phyloP scores from a whole-genome alignment of 805 yeast genomes.

The Wickerhamiella domercqiae region DNA sequence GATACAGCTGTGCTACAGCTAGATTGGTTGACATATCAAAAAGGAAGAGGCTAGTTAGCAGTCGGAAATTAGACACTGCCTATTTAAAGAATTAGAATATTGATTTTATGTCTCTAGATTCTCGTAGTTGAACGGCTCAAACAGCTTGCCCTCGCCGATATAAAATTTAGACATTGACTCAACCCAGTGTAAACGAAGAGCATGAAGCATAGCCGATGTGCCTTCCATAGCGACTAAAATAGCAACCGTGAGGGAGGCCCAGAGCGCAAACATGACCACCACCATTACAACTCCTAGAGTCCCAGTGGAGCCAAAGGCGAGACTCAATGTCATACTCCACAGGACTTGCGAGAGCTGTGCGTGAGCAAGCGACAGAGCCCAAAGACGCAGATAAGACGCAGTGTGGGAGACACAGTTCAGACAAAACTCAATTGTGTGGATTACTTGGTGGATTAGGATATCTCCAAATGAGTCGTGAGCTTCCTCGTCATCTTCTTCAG shows the following conservation, averaged over 20 bases:
- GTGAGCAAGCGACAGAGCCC: conserved; percentile 97
- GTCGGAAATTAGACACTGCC: too few species aligned
- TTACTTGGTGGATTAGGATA: conserved; percentile 90
- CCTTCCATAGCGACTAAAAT: conserved; percentile 96
- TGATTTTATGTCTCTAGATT: background rate
- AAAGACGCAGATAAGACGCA: conserved; percentile 85
- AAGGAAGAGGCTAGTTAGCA: too few species aligned
- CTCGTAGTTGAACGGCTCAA: conserved; percentile 68
- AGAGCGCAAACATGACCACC: conserved; percentile 75
- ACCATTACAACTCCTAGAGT: conserved; percentile 53
- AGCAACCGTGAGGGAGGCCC: conserved; percentile 85
- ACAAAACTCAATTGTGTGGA: conserved; percentile 95
- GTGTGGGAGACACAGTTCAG: conserved; percentile 96
- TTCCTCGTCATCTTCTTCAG: conserved; percentile 38
- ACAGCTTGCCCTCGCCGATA: conserved; percentile 89
- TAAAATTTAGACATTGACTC: conserved; percentile 97
- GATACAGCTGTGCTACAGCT: too few species aligned
- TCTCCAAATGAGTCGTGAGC: conserved; percentile 71
- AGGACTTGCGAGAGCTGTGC: conserved; percentile 89
- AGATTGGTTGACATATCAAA: too few species aligned
- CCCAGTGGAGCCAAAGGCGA: conserved; percentile 59
- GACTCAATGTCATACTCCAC: conserved; percentile 88
- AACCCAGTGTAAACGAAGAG: conserved; percentile 98
- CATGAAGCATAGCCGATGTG: conserved; percentile 96
- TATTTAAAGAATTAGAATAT: too few species aligned